These are phyloP conservation scores for Jaapia argillacea DNA, from an alignment of 768 basidiomycete genomes.

Conservation along the genomic window DNA sequence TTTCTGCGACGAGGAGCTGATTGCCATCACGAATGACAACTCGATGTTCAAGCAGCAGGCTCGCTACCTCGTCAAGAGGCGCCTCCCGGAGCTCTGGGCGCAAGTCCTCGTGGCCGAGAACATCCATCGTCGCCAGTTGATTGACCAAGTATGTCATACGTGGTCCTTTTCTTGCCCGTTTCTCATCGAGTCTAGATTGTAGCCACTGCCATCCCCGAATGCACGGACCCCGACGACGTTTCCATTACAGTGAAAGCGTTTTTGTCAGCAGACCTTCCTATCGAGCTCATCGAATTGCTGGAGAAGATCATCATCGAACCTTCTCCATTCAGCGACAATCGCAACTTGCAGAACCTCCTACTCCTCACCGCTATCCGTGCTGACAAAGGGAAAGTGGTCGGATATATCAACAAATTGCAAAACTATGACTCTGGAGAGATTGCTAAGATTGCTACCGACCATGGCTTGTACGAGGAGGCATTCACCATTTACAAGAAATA, in stretches of 20 bases:
- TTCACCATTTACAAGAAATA: slow-evolving; percentile 97
- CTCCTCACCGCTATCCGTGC: slow-evolving; percentile 93
- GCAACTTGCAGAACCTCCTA: slow-evolving; percentile 90
- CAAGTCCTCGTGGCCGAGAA: slow-evolving; percentile 89
- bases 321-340: slow-evolving; percentile 96
- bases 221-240: slow-evolving; percentile 97
- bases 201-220: slow-evolving; percentile 92
- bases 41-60: slow-evolving; percentile 99
- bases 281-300: slow-evolving; percentile 92
- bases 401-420: slow-evolving; percentile 94
- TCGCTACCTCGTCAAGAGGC: slow-evolving; percentile 93
- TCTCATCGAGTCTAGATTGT: slow-evolving; percentile 53
- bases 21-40: slow-evolving; percentile 95
- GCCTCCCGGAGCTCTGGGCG: slow-evolving; percentile 91
- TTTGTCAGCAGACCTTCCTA: slow-evolving; percentile 91
- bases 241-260: slow-evolving; percentile 98
- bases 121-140: slow-evolving; percentile 83
- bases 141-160: slow-evolving; percentile 69
- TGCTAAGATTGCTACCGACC: slow-evolving; percentile 92
- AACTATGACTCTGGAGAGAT: slow-evolving; percentile 95
- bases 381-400: slow-evolving; percentile 97
- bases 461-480: slow-evolving; percentile 93
- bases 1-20: slow-evolving; percentile 96
- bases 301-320: slow-evolving; percentile 99
- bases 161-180: slow-evolving; percentile 1